Evolutionary conservation across 2,329 filamentous ascomycete genomes (phyloP).

Genomic region (Trichoderma lentiforme): DNA sequence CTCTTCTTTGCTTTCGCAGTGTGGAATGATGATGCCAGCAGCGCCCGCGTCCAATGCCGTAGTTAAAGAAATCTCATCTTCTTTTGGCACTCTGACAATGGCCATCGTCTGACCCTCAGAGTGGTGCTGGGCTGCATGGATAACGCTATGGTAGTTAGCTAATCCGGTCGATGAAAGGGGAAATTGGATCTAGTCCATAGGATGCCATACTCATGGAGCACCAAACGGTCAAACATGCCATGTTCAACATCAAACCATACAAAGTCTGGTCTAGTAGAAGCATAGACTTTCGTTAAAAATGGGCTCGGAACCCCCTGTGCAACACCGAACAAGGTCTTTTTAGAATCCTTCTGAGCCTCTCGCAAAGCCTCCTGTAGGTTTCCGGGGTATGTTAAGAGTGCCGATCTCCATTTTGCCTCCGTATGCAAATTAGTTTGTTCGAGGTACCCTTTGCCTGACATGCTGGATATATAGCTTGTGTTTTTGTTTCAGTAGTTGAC

Average conservation of each 20-base stretch:
- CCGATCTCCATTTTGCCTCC: not conserved
- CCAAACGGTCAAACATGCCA: slow-evolving; percentile 12
- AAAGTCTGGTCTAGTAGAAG: slow-evolving; percentile 3
- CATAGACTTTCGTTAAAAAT: slow-evolving; percentile 4
- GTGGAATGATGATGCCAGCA: slow-evolving; percentile 6
- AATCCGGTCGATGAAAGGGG: no score
- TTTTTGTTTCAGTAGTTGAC: not conserved
- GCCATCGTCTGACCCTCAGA: slow-evolving; percentile 7
- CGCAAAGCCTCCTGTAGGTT: slow-evolving; percentile 4
- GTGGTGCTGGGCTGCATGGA: slow-evolving; percentile 9
- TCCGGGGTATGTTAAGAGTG: slow-evolving; percentile 5
- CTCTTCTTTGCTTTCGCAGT: slow-evolving; percentile 3
- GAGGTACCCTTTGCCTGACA: slow-evolving; percentile 5
- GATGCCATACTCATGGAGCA: slow-evolving; percentile 6
- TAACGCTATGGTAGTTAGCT: not conserved
- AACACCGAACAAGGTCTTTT: slow-evolving; percentile 4
- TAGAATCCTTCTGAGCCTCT: slow-evolving; percentile 1
- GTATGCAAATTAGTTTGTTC: not conserved
- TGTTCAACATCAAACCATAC: slow-evolving; percentile 15
- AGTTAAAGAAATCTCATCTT: slow-evolving; percentile 5
- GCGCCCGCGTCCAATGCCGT: slow-evolving; percentile 11
- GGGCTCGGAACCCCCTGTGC: slow-evolving; percentile 2
- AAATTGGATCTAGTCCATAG: no score
- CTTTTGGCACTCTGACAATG: not conserved
- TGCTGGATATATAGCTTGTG: not conserved